Percentiles rank a stretch among this genome's conserved stretches.
These are phyloP conservation scores for Leptographium radiaticola DNA, from an alignment of 2,329 filamentous ascomycete species.

Conservation along the genomic window DNA sequence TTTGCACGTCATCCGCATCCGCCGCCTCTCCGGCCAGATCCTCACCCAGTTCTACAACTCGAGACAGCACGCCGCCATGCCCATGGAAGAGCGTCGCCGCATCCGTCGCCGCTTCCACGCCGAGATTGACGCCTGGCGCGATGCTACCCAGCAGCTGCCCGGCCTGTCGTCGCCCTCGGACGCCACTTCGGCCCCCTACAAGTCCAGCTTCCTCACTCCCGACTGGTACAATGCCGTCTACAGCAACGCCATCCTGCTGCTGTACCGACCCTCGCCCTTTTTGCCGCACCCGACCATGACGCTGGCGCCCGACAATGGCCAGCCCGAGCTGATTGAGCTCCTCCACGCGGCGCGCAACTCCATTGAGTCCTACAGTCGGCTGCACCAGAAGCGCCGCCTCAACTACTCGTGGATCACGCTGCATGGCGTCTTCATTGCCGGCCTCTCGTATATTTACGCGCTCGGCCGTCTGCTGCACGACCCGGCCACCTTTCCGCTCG, in stretches of 20 bases:
- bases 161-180: neutral
- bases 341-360: neutral
- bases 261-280: conserved; percentile 7
- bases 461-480: conserved; percentile 9
- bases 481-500: neutral
- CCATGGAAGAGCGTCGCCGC: neutral
- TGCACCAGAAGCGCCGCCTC: conserved; percentile 8
- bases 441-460: conserved; percentile 10
- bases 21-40: conserved; percentile 4
- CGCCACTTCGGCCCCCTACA: neutral
- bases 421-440: conserved; percentile 13
- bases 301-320: neutral
- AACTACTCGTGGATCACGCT: conserved; percentile 13
- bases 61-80: neutral
- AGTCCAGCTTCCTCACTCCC: conserved; percentile 1
- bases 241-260: conserved; percentile 7
- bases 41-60: conserved; percentile 1
- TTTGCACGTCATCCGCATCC: conserved; percentile 8
- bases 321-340: conserved; percentile 1
- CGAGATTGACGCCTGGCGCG: neutral
- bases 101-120: neutral
- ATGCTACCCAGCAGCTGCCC: neutral
- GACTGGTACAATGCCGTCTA: conserved; percentile 7
- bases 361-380: conserved; percentile 6
- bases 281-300: conserved; percentile 2